Percentiles rank a stretch among this genome's conserved stretches.
phyloP scores from a whole-genome alignment of 106 monocot genomes.

The Phalaenopsis equestris region DNA sequence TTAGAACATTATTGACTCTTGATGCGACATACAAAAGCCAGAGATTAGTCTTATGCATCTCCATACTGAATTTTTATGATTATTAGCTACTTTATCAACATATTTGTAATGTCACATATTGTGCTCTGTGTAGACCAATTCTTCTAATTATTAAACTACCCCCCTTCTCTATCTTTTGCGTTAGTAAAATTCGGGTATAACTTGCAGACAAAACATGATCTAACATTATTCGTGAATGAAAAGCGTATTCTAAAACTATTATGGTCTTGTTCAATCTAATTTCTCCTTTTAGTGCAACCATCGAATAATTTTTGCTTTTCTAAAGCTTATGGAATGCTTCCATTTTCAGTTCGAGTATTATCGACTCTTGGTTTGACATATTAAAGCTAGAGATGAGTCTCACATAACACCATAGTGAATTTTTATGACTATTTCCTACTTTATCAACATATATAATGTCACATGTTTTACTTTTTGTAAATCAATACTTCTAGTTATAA shows the following conservation, averaged over 20 bases:
- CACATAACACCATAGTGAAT: neutral
- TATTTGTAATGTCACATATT: neutral
- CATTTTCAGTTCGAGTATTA: slow-evolving; percentile 2
- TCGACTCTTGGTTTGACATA: neutral
- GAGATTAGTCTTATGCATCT: no score
- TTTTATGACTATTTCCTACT: neutral
- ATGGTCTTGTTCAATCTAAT: neutral
- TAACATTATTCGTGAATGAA: no score
- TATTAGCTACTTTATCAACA: neutral
- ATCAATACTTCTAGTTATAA: neutral
- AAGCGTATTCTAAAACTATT: neutral
- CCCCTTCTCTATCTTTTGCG: no score
- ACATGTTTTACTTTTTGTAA: neutral
- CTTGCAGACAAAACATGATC: no score
- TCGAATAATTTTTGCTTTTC: neutral
- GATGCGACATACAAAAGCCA: no score
- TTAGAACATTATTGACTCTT: no score
- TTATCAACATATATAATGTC: neutral
- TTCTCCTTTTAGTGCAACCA: neutral
- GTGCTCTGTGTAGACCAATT: neutral
- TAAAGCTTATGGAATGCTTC: neutral
- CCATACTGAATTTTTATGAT: no score
- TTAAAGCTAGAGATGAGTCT: neutral
- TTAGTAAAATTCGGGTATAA: no score
- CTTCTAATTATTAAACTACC: neutral